These are phyloP conservation scores for Phaeolepiota aurea DNA, from an alignment of 768 basidiomycete species.

Conservation along the genomic window DNA sequence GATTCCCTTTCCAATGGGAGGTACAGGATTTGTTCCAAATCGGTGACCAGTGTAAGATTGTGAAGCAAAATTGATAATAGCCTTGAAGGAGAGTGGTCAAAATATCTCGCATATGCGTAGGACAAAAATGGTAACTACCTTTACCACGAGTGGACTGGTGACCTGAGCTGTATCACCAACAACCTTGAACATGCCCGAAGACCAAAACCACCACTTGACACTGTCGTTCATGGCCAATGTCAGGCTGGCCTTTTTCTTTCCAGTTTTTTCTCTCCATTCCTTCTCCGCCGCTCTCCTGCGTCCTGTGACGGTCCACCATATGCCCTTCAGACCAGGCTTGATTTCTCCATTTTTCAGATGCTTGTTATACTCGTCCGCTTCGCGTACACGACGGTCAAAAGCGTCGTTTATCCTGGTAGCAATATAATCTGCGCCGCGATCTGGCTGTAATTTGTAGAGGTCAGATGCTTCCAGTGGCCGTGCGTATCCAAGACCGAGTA, in stretches of 20 bases:
- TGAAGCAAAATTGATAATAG: conserved; percentile 63
- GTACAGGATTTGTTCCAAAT: conserved; percentile 22
- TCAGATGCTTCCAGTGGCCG: conserved; percentile 77
- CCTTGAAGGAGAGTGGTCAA: conserved; percentile 24
- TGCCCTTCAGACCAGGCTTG: conserved; percentile 38
- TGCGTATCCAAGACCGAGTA: conserved; percentile 69
- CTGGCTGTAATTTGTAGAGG: conserved; percentile 68
- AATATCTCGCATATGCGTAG: background rate
- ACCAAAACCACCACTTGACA: conserved; percentile 75
- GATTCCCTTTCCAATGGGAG: conserved; percentile 49
- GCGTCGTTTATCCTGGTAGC: conserved; percentile 56
- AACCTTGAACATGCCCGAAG: conserved; percentile 47
- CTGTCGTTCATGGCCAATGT: conserved; percentile 68
- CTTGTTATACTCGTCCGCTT: conserved; percentile 64
- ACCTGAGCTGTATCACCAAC: conserved; percentile 68
- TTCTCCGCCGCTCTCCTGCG: conserved; percentile 47
- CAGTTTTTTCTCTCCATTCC: conserved; percentile 55
- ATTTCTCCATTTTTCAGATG: conserved; percentile 60
- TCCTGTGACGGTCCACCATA: conserved; percentile 57
- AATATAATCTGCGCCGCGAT: conserved; percentile 49
- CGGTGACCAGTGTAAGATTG: conserved; percentile 47
- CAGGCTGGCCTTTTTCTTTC: conserved; percentile 56
- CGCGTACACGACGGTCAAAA: conserved; percentile 47
- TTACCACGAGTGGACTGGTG: conserved; percentile 70
- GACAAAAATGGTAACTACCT: conserved; percentile 36